Evolutionary conservation across 169 alveolate genomes (phyloP), one percentile per base, ranked within the genome.

Genomic region (Plasmodium gallinaceum): DNA sequence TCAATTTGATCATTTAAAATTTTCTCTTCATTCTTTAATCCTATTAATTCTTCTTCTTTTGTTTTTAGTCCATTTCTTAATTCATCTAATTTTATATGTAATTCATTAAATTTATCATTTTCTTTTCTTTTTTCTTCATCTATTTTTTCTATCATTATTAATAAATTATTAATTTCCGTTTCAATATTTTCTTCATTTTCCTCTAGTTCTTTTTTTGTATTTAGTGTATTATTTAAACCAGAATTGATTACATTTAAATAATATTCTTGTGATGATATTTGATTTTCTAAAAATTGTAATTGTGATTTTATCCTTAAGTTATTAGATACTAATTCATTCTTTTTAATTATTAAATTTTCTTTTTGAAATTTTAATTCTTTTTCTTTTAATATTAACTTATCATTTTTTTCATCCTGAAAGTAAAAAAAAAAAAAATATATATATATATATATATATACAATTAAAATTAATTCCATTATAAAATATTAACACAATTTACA

Each of bases 221-320:
- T 37, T 7, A 68, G 14, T 2, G 54, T 83, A 14, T 68, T 58
- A 0, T 69, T 68, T n/a, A 68, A 43, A 5, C 91, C 91, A 14
- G n/a, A 39, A 0, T 66, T 57, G 12, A 83, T 83, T 18, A 83
- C 83, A 8, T 48, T 83, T 48, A 68, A 20, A 42, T 51, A 83
- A 39, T 83, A 51, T 24, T 68, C 91, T 18, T 83, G 91, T 2
- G 91, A 83, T 8, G 52, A 20, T 20, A 68, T 45, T 64, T 83
- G 91, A 12, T 52, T 83, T 8, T 83, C 85, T 61, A 83, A 39
- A 71, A 83, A 83, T 37, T 66, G 43, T 42, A 16, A 26, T 61
- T 83, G 91, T 1, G 91, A 60, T 60, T 68, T 24, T 43, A 83
- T 10, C 14, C 80, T 68, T 6, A n/a, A 37, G 12, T 68, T 52